These are phyloP conservation scores for Acer saccharum DNA, from an alignment of 345 rosid species.

Conservation along the genomic window DNA sequence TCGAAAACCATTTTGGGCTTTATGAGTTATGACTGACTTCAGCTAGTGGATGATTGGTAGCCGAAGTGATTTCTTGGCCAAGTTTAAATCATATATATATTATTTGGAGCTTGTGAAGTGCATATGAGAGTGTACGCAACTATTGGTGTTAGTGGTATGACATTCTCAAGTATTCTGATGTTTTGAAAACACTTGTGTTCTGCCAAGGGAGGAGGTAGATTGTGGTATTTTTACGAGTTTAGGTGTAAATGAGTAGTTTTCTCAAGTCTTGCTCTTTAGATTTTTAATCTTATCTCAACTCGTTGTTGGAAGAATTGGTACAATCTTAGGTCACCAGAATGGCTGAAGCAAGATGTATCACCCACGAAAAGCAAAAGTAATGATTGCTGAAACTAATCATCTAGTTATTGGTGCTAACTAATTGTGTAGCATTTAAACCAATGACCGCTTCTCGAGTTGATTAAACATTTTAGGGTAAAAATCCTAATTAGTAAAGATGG, in stretches of 20 bases:
- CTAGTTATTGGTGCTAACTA: not conserved
- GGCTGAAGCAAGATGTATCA: not conserved
- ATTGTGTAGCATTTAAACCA: not conserved
- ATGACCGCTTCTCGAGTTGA: not conserved
- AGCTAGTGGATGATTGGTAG: not conserved
- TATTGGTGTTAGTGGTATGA: not conserved
- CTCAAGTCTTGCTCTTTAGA: not conserved
- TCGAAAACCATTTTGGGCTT: conserved; percentile 73
- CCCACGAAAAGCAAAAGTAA: not conserved
- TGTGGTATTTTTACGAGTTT: conserved; percentile 2
- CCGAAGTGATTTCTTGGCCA: not conserved
- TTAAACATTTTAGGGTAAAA: no score
- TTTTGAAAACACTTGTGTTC: not conserved
- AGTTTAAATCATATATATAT: not conserved
- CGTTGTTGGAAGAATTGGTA: not conserved
- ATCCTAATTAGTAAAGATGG: not conserved
- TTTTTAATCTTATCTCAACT: not conserved
- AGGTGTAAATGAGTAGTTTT: conserved; percentile 19
- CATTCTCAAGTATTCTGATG: not conserved
- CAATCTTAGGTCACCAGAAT: not conserved
- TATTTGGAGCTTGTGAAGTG: not conserved
- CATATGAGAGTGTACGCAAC: not conserved
- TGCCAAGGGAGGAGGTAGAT: not conserved
- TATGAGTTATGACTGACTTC: conserved; percentile 23
- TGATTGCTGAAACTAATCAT: not conserved